phyloP scores from a whole-genome alignment of 805 yeast genomes.

The Nakazawaea anatomiae region DNA sequence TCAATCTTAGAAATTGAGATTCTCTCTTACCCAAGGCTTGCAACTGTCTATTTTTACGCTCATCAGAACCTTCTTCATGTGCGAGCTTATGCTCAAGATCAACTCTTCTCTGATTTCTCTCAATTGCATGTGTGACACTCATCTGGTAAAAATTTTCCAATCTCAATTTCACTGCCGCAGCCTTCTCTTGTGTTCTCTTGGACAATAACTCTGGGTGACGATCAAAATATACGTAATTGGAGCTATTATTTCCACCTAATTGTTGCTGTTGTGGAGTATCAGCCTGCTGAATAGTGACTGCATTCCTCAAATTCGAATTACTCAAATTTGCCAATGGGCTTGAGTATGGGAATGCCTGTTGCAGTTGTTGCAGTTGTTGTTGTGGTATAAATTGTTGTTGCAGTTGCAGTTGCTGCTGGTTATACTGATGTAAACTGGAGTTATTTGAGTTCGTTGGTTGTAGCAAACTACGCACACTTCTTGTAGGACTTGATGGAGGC shows the following conservation, averaged over 20 bases:
- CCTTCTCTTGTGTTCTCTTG: constrained; percentile 73
- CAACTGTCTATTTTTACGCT: constrained; percentile 76
- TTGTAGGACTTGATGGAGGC: constrained; percentile 28
- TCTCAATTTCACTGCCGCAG: constrained; percentile 76
- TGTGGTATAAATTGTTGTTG: constrained; percentile 11
- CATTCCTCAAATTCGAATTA: constrained; percentile 11
- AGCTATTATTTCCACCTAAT: constrained; percentile 8
- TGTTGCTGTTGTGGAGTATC: constrained; percentile 13
- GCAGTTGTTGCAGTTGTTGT: constrained; percentile 10
- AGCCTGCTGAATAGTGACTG: constrained; percentile 13
- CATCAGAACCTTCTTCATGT: constrained; percentile 74
- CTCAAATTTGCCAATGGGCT: constrained; percentile 8
- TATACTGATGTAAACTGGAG: constrained; percentile 21
- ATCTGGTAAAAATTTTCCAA: constrained; percentile 82
- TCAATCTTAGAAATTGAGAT: constrained; percentile 74
- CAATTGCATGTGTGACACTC: constrained; percentile 88
- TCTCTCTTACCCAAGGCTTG: constrained; percentile 83
- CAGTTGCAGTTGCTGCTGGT: constrained; percentile 15
- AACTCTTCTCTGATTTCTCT: constrained; percentile 87
- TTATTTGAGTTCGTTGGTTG: constrained; percentile 22
- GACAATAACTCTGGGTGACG: constrained; percentile 77
- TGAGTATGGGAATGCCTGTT: constrained; percentile 7
- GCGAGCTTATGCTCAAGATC: constrained; percentile 71
- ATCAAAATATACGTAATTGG: constrained; percentile 64
- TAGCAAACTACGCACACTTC: constrained; percentile 25